Base-by-base conservation (phyloP, 768 basidiomycete species). In the Lanmaoa rubissima region DNA sequence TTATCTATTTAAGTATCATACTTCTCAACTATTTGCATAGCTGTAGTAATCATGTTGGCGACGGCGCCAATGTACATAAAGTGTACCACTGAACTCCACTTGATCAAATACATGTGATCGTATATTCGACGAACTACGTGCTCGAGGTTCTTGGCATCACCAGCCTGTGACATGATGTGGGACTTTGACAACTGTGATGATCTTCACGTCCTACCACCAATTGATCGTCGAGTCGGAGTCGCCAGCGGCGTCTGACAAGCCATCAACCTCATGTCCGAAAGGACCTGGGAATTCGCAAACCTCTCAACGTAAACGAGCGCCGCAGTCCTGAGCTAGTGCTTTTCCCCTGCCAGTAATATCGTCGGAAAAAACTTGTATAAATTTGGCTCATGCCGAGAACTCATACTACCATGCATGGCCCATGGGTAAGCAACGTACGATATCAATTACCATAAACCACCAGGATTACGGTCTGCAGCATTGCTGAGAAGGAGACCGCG, bases 1-100 rank as follows among this genome's bases (percentile, higher is more conserved):
- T 39, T 70, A 64, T 64, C 59, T 71, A 66, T 65, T 45, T 55
- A 19, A 14, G 49, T 50, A 69, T 49, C 54, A 16, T 69, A 68
- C 58, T 53, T 44, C 16, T 54, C 41, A 5, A 57, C 48, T 64
- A 66, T 61, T 61, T 55, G 36, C 58, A 26, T 45, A 47, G 38
- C 19, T 26, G 48, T 40, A 46, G 34, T 43, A 46, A 41, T 58
- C 39, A 34, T 55, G 51, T 48, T 40, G 47, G 11, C 50, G 45
- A 32, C 43, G 35, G 51, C 48, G 45, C 43, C 48, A 53, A 58
- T 64, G 66, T 70, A 68, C 55, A 70, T 60, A 58, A 51, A 36
- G 56, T 50, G 48, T 36, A 54, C 56, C 7, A 24, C 21, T 24
- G 21, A 31, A 60, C 48, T 55, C 34, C 55, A 51, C 45, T 16